Base-by-base conservation (phyloP, 1,139 yeast species). In the Blastobotrys apis region DNA sequence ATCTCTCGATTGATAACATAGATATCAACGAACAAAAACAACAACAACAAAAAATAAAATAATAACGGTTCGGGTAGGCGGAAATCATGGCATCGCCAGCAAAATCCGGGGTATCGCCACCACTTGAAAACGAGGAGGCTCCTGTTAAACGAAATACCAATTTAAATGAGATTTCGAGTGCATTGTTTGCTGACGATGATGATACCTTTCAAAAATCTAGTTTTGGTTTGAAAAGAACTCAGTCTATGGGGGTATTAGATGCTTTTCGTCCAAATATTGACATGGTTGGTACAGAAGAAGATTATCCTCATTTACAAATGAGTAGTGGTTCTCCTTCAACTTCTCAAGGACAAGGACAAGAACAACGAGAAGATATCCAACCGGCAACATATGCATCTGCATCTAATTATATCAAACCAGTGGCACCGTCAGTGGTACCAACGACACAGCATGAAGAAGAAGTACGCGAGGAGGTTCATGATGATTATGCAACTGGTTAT, bases 191-290 rank as follows among this genome's bases (percentile, higher is more conserved):
- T 12, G 72, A 75, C 41, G 81, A 80, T 62, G 87, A 81, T 48
- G 79, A 75, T 47, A 84, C 83, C 58, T 86, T 86, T 58, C 75
- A 79, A 49, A 77, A 75, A 50, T 77, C 87, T 10, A 77, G 94
- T 2, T 87, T 84, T 63, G 81, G 81, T 56, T 69, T 87, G 58
- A 87, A 86, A 59, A 70, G 95, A 58, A 87, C 95, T 25, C 74
- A 94, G 57, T 84, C 94, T 5, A 72, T 86, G 74, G 95, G 95
- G 1, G 64, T 85, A 19, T 69, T 87, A 54, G 95, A 84, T 59
- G 85, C 81, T 54, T 83, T 75, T 57, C 35, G 51, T 22, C 52
- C 41, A 41, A 50, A 30, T 45, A 47, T 39, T 16, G 53, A 54
- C 22, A 31, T 53, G 22, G 51, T 50, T 19, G 56, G 57, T 6